Base-by-base conservation (phyloP, 371 early-diverging fungal genomes). In the Mortierella sp. region DNA sequence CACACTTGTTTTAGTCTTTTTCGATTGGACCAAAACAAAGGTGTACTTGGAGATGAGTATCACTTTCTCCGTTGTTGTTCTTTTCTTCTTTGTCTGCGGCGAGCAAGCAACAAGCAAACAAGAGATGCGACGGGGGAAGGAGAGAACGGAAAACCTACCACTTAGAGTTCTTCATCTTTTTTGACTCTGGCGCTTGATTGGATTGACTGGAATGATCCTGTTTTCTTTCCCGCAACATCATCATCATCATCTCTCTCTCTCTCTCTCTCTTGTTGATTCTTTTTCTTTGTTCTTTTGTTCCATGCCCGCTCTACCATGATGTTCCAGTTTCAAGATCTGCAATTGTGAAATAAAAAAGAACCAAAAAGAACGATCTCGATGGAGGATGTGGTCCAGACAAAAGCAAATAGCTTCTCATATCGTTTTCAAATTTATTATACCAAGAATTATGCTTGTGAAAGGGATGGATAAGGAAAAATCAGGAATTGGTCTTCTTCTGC, bases 401-500 rank as follows among this genome's bases (percentile, higher is more conserved):
- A 16, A 50, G 22, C 8, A 47, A 48, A 40, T 10, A 39, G 1
- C 4, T 39, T 19, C 22, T 14, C 29, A 11, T 14, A 16, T 68
- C 37, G 7, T 29, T 53, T 40, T 39, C 6, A 39, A 52, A 22
- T 39, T 50, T 53, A 24, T 7, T 26, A 41, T 16, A n/a, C 5
- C n/a, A 10, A 5, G 10, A 16, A 39, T 44, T 52, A 13, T 8
- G 45, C 7, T 34, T 22, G n/a, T 29, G 26, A 53, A 7, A 64
- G 71, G 2, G 43, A 47, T 8, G 71, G 71, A 34, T 39, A 64
- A 31, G 48, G 41, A 72, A 77, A 77, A 24, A 72, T 61, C 52
- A 71, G 64, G 39, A 58, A 73, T 61, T 68, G 58, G 14, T 73
- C 73, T n/a, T 19, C 45, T 19, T 73, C 69, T 24, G 72, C 52